phyloP scores from a whole-genome alignment of 2,329 filamentous ascomycete species.

The Chrysosphaeria jannelii region DNA sequence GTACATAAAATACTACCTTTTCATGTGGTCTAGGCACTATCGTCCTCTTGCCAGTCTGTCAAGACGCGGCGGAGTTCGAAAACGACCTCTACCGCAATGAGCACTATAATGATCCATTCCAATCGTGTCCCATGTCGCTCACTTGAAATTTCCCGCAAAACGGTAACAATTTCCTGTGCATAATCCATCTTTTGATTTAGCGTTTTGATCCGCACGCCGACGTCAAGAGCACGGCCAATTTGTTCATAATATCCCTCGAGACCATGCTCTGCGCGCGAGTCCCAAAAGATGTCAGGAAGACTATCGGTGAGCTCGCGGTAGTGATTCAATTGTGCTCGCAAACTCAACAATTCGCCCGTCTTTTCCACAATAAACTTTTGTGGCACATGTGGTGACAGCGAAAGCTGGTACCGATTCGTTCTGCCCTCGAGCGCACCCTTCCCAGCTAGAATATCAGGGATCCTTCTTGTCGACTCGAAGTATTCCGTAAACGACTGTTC shows the following conservation, averaged over 20 bases:
- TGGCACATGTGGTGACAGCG: too few relatives aligned
- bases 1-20: too few relatives aligned
- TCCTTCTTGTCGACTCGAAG: slow-evolving; percentile 59
- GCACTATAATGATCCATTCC: slow-evolving; percentile 83
- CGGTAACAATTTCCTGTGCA: slow-evolving; percentile 75
- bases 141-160: slow-evolving; percentile 62
- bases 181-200: slow-evolving; percentile 97
- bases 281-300: slow-evolving; percentile 91
- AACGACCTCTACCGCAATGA: slow-evolving; percentile 76
- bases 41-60: slow-evolving; percentile 5
- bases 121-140: slow-evolving; percentile 70
- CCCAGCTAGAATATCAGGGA: slow-evolving; percentile 46
- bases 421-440: background rate
- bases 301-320: slow-evolving; percentile 92
- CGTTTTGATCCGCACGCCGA: slow-evolving; percentile 66
- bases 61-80: slow-evolving; percentile 57
- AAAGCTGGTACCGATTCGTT: slow-evolving; percentile 8
- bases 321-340: slow-evolving; percentile 79
- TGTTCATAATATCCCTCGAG: slow-evolving; percentile 89
- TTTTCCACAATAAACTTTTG: slow-evolving; percentile 67
- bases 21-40: too few relatives aligned
- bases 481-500: slow-evolving; percentile 60
- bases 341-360: slow-evolving; percentile 68
- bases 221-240: slow-evolving; percentile 68
- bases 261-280: slow-evolving; percentile 60